Base-by-base conservation (phyloP, 305 asterid genomes). In the Petunia hybrid region DNA sequence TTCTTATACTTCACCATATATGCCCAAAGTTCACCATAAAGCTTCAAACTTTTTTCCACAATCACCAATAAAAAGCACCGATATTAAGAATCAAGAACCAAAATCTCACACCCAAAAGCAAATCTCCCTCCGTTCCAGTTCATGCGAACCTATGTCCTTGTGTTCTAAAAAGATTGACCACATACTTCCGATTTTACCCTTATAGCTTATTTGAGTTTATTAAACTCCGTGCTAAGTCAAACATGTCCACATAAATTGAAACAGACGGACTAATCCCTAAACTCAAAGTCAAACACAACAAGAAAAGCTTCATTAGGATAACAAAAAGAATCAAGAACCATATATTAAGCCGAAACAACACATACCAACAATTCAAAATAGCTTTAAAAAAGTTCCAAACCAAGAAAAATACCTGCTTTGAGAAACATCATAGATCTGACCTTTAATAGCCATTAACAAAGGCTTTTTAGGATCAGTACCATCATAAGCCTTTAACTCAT, bases 361-460 rank as follows among this genome's bases (percentile, higher is more conserved):
- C 39, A 75, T 13, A 40, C 41, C 80, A 41, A 76, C 2, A 31
- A 31, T 66, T 68, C 2, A 64, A 9, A 71, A 84, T 43, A n/a
- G 13, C 62, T 31, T 48, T 10, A 7, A 35, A 36, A 56, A 13
- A 31, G 12, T 71, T 9, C 9, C 43, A 35, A 2, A 36, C 1
- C 42, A 38, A 42, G 46, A 16, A 71, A 78, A 35, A 67, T 75
- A 95, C 98, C 97, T 89, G 97, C 99, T 93, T 79, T 93, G 96
- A 0, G 97, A 86, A 13, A 95, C 97, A 84, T 95, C 99, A 79
- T 95, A 95, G 96, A 95, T 95, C 95, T 95, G 98, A 64, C 90
- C 91, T 89, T 94, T 95, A 86, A 95, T 95, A 12, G 99, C 98
- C 99, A 95, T 94, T 62, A 94, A 95, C 87, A 95, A 76, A 74